These are phyloP conservation scores for Melaleuca alternifolia DNA, from an alignment of 345 rosid species.

Conservation along the genomic window DNA sequence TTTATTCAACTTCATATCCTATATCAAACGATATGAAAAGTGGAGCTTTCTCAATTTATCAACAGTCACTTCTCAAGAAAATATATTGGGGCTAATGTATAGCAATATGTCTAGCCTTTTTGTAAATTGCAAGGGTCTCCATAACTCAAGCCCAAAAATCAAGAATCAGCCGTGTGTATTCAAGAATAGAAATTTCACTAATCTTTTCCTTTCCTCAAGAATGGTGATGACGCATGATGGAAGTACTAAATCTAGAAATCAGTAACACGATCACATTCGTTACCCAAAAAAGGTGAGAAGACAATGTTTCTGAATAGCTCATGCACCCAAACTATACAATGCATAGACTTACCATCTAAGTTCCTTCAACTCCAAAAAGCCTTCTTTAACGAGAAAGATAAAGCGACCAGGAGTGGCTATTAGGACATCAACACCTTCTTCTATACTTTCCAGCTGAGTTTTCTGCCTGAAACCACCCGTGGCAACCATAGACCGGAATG, in stretches of 20 bases:
- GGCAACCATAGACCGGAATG: constrained; percentile 82
- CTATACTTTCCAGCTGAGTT: constrained; percentile 77
- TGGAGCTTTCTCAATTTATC: not conserved
- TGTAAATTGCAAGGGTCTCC: not conserved
- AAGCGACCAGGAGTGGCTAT: constrained; percentile 98
- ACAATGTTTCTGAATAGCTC: not conserved
- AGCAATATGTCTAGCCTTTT: not conserved
- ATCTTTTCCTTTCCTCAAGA: not conserved
- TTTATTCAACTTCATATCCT: not conserved
- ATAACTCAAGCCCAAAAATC: not conserved
- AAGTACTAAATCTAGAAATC: not conserved
- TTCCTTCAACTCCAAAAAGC: constrained; percentile 49
- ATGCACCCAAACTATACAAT: not conserved
- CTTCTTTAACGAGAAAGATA: constrained; percentile 66
- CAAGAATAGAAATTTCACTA: not conserved
- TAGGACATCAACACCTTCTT: constrained; percentile 72
- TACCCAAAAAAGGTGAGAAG: too few relatives aligned
- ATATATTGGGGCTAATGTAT: not conserved
- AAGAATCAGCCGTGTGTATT: not conserved
- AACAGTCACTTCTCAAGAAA: not conserved
- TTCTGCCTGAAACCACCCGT: constrained; percentile 88
- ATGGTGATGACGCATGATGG: not conserved
- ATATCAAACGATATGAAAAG: not conserved
- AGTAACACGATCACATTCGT: not conserved
- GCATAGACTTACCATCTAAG: constrained; percentile 47